Evolutionary conservation across 2,329 filamentous ascomycete species (phyloP), one percentile per base, ranked within the genome.

Genomic region (Nemania bipapillata): DNA sequence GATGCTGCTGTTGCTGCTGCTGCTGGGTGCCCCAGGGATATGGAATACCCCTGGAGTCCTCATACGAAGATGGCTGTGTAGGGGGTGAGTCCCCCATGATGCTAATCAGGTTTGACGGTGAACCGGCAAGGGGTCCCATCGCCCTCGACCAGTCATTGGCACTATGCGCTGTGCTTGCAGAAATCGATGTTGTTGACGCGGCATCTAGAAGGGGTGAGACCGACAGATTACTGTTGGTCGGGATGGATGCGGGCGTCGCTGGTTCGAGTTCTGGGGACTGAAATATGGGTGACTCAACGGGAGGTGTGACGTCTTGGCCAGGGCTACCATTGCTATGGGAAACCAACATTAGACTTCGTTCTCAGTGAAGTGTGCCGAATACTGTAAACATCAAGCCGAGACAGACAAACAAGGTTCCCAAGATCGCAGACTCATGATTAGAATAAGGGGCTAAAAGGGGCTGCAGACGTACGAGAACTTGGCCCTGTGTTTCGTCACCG

Each of bases 1-100:
- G 68, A n/a, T 74, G 61, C 42, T 63, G 60, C 30, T 45, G 59
- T 12, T 63, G 69, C 74, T 74, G 69, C 74, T 82, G 42, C 76
- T 82, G 68, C 79, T 81, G 76, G 76, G 81, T 67, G 78, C 74
- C 78, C 77, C 76, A 79, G 42, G 75, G 75, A 62, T 80, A 80
- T n/a, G 73, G 64, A 37, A 77, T 61, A 3, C 74, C 70, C 49
- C 75, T 74, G 24, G 70, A 61, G 61, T 79, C 78, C 65, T 79
- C 78, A 52, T 79, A 79, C 15, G 78, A 79, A 15, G 78, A 79
- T n/a, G 78, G 78, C 49, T 77, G 77, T n/a, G 78, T 79, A 22
- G 78, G 78, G 8, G 78, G 78, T 52, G 78, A 79, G 66, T 79
- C 78, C 56, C 78, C 77, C 77, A 79, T 79, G 54, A 79, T 74